These are phyloP conservation scores for Marasmius tenuissimus DNA, from an alignment of 1,284 basidiomycete genomes.

Conservation along the genomic window DNA sequence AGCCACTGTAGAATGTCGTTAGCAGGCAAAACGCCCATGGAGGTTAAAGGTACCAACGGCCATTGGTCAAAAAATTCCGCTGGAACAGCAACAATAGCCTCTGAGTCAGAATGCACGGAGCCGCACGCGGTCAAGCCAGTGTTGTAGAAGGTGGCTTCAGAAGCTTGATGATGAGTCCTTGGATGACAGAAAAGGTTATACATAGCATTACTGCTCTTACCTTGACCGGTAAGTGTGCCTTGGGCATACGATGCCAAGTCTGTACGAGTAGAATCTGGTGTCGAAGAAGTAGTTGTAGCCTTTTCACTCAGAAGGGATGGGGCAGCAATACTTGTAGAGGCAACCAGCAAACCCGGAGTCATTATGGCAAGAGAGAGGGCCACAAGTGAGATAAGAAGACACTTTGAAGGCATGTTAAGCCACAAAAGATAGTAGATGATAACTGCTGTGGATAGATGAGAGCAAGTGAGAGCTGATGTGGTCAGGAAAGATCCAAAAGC, in stretches of 20 bases:
- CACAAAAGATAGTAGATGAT: constrained; percentile 14
- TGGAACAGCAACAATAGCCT: constrained; percentile 67
- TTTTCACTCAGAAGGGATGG: constrained; percentile 11
- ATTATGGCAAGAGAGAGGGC: constrained; percentile 40
- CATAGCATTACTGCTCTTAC: constrained; percentile 22
- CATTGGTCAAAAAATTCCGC: constrained; percentile 55
- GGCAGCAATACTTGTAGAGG: constrained; percentile 20
- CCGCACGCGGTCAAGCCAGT: constrained; percentile 75
- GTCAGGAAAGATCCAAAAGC: too few relatives aligned
- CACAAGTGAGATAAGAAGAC: constrained; percentile 45
- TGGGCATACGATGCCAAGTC: background rate
- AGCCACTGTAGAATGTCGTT: constrained; percentile 37
- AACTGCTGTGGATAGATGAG: constrained; percentile 3
- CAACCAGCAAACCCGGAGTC: constrained; percentile 43
- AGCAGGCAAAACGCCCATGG: constrained; percentile 5
- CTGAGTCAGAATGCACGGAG: constrained; percentile 48
- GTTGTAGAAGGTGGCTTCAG: constrained; percentile 14
- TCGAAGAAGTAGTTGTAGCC: constrained; percentile 16
- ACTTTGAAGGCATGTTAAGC: constrained; percentile 46
- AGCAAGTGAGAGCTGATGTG: background rate
- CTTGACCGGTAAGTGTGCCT: constrained; percentile 48
- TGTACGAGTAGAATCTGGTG: constrained; percentile 13
- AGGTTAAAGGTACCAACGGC: constrained; percentile 49
- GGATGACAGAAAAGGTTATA: background rate
- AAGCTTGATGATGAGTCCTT: constrained; percentile 6